Conservation (phyloP, 768 basidiomycete species). For the Boletus rufocinnamomeus region DNA sequence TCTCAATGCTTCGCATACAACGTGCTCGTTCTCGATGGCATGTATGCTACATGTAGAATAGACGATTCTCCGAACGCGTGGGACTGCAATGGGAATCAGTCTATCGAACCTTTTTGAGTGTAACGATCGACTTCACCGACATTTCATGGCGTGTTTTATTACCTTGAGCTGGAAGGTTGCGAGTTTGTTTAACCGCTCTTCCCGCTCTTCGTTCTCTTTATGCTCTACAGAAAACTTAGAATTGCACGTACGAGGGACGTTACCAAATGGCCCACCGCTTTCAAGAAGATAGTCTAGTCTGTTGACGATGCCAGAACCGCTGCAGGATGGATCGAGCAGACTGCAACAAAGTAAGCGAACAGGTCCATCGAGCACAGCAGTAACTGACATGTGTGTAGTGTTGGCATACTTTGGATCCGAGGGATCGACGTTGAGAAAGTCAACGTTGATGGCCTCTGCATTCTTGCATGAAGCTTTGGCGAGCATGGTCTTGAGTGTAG, state of each 20-base stretch:
- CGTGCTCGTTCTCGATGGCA: constrained; percentile 89
- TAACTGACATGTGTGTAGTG: constrained; percentile 84
- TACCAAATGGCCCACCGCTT: constrained; percentile 49
- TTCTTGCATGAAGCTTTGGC: constrained; percentile 82
- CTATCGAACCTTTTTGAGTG: not conserved
- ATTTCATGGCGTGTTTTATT: constrained; percentile 94
- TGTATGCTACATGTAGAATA: constrained; percentile 99
- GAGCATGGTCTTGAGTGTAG: constrained; percentile 84
- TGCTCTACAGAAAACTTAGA: constrained; percentile 41
- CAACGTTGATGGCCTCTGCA: constrained; percentile 68
- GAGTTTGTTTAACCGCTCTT: constrained; percentile 79
- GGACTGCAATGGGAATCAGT: constrained; percentile 51
- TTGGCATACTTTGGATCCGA: constrained; percentile 56
- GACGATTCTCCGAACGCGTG: constrained; percentile 75
- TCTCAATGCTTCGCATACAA: constrained; percentile 71
- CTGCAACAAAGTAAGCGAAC: constrained; percentile 40
- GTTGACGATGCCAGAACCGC: constrained; percentile 91
- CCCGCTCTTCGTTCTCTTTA: constrained; percentile 57
- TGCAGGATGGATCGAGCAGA: constrained; percentile 94
- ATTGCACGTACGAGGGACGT: constrained; percentile 5
- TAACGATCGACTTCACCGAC: constrained; percentile 45
- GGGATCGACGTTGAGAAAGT: constrained; percentile 85
- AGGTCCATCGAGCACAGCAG: not conserved
- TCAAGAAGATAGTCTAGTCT: constrained; percentile 83
- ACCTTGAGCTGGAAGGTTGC: constrained; percentile 88